Percentiles rank a stretch among this genome's conserved stretches.
Evolutionary conservation across 2,329 filamentous ascomycete species (phyloP).

Genomic region (Pseudomassariella vexata): DNA sequence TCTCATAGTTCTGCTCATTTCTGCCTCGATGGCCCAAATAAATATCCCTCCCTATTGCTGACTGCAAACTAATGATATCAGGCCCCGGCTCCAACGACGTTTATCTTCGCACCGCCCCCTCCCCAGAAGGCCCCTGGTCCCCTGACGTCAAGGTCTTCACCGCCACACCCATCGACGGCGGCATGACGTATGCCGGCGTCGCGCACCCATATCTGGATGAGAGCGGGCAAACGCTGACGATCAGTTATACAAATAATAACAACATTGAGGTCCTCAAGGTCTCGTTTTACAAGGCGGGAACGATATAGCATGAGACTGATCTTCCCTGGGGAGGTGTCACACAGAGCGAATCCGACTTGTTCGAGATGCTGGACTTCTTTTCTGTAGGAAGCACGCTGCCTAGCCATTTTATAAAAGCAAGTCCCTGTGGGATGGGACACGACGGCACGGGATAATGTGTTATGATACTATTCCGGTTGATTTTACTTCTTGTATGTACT

Average conservation of each 20-base stretch:
- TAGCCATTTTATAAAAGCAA: no score
- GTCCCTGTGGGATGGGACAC: no score
- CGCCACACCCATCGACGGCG: conserved; percentile 25
- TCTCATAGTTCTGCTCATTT: no score
- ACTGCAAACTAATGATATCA: conserved; percentile 8
- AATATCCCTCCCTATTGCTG: no score
- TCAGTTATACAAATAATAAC: conserved; percentile 34
- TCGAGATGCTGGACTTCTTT: no score
- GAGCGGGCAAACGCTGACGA: conserved; percentile 26
- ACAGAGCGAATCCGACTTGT: no score
- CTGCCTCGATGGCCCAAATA: no score
- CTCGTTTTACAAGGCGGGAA: conserved; percentile 18
- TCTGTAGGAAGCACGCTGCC: no score
- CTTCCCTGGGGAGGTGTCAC: not conserved
- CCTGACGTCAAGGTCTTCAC: conserved; percentile 28
- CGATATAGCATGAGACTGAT: not conserved
- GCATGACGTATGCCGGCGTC: conserved; percentile 29
- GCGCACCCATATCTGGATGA: conserved; percentile 31
- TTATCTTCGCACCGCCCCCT: conserved; percentile 18
- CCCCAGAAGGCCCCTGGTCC: conserved; percentile 30
- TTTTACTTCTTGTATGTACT: no score
- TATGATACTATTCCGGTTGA: no score
- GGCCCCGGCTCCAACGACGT: conserved; percentile 12
- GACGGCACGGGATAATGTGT: no score
- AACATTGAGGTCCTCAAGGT: conserved; percentile 29